phyloP scores from a whole-genome alignment of 1,139 yeast genomes.

The Pichia norvegensis region DNA sequence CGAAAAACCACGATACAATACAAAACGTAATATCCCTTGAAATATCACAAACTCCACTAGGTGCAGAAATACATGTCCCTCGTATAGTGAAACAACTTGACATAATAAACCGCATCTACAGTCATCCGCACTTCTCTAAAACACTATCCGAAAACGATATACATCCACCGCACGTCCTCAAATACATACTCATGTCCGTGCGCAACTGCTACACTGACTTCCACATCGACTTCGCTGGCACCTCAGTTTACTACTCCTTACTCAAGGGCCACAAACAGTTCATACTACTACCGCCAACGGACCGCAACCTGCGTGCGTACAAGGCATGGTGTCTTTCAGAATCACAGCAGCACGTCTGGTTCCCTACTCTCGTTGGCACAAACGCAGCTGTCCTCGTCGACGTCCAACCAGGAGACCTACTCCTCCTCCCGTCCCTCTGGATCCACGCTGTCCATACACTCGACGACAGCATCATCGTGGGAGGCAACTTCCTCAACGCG shows the following conservation, averaged over 20 bases:
- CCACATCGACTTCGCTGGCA: constrained; percentile 88
- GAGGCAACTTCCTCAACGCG: constrained; percentile 76
- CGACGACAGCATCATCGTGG: constrained; percentile 69
- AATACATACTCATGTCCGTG: constrained; percentile 83
- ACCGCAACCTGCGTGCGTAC: constrained; percentile 50
- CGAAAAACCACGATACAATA: constrained; percentile 50
- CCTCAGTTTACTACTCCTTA: constrained; percentile 83
- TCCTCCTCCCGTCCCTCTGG: constrained; percentile 89
- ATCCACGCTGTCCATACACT: constrained; percentile 88
- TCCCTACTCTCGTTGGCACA: constrained; percentile 41
- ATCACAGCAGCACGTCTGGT: constrained; percentile 59
- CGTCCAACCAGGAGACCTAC: constrained; percentile 60
- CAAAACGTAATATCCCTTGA: constrained; percentile 79
- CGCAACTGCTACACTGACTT: constrained; percentile 77
- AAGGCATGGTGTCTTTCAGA: constrained; percentile 65
- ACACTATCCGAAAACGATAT: constrained; percentile 12
- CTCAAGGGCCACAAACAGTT: constrained; percentile 67
- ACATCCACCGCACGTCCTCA: constrained; percentile 59
- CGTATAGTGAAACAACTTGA: constrained; percentile 58
- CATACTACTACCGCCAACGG: constrained; percentile 72
- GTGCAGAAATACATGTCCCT: constrained; percentile 52
- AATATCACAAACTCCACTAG: constrained; percentile 52
- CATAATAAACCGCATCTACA: constrained; percentile 64
- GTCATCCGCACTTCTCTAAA: constrained; percentile 3
- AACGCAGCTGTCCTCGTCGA: constrained; percentile 64